Percentiles rank a stretch among this genome's conserved stretches.
These are phyloP conservation scores for Chlorella sp. DNA, from an alignment of 139 green algal species.

Conservation along the genomic window DNA sequence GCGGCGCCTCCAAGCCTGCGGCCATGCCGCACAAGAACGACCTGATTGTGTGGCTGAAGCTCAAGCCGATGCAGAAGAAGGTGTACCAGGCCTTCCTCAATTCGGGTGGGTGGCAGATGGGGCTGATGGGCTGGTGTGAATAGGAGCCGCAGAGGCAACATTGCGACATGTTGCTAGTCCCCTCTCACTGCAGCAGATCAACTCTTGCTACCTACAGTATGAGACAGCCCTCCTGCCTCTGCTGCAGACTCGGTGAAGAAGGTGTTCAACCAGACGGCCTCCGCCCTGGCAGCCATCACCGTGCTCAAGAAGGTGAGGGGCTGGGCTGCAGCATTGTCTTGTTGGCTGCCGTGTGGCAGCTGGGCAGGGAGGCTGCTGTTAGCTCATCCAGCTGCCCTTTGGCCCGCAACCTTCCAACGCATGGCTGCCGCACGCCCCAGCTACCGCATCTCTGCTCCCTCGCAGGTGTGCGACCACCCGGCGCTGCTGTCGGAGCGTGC, in stretches of 20 bases:
- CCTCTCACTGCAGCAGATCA: not conserved
- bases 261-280: constrained; percentile 84
- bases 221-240: not conserved
- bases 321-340: not conserved
- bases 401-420: no score
- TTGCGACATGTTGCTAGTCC: not conserved
- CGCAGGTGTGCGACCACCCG: constrained; percentile 95
- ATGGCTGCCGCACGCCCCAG: no score
- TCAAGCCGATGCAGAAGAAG: constrained; percentile 71
- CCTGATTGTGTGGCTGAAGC: constrained; percentile 93
- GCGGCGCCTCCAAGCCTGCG: not conserved
- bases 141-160: not conserved
- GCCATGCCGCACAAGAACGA: constrained; percentile 68
- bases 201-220: not conserved
- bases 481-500: constrained; percentile 79
- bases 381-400: no score
- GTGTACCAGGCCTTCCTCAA: constrained; percentile 84
- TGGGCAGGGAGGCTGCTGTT: not conserved
- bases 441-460: no score
- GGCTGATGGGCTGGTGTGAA: not conserved
- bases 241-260: constrained; percentile 59
- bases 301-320: constrained; percentile 38
- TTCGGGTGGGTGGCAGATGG: constrained; percentile 25
- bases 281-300: constrained; percentile 74
- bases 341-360: no score